Percentiles rank a stretch among this genome's conserved stretches.
Evolutionary conservation across 345 rosid species (phyloP).

Genomic region (Chamaenerion angustifolium): DNA sequence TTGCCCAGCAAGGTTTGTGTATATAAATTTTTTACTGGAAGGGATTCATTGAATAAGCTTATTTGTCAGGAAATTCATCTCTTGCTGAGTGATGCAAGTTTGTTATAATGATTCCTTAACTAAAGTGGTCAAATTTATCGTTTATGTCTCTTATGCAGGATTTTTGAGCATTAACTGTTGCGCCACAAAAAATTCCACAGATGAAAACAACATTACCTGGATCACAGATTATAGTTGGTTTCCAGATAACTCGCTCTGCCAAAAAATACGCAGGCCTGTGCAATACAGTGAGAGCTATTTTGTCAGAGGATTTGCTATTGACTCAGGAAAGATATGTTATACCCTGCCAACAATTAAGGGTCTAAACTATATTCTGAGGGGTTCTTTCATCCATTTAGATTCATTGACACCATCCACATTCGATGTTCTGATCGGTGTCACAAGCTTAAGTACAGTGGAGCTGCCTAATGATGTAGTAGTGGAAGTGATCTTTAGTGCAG

Average conservation of each 20-base stretch:
- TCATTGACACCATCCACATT: conserved; percentile 9
- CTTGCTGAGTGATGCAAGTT: no score
- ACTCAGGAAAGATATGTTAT: conserved; percentile 40
- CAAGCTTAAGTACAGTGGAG: conserved; percentile 21
- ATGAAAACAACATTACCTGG: conserved; percentile 17
- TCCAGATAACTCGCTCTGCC: conserved; percentile 20
- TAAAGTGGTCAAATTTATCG: no score
- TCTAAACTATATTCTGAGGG: conserved; percentile 35
- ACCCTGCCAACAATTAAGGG: conserved; percentile 18
- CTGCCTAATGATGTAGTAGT: conserved; percentile 12
- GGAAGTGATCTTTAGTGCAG: conserved; percentile 39
- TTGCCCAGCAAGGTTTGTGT: conserved; percentile 33
- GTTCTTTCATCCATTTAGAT: conserved; percentile 19
- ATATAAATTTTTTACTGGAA: background rate
- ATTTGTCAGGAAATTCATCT: no score
- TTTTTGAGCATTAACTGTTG: conserved; percentile 50
- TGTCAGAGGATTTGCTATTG: conserved; percentile 23
- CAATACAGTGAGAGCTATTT: conserved; percentile 7
- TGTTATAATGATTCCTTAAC: no score
- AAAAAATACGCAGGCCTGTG: conserved; percentile 8
- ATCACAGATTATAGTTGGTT: conserved; percentile 27
- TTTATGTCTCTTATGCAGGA: conserved; percentile 21
- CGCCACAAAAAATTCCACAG: conserved; percentile 15
- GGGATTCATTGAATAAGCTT: no score
- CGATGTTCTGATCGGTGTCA: conserved; percentile 25